phyloP scores from a whole-genome alignment of 805 yeast genomes.

The Priceomyces carsonii region DNA sequence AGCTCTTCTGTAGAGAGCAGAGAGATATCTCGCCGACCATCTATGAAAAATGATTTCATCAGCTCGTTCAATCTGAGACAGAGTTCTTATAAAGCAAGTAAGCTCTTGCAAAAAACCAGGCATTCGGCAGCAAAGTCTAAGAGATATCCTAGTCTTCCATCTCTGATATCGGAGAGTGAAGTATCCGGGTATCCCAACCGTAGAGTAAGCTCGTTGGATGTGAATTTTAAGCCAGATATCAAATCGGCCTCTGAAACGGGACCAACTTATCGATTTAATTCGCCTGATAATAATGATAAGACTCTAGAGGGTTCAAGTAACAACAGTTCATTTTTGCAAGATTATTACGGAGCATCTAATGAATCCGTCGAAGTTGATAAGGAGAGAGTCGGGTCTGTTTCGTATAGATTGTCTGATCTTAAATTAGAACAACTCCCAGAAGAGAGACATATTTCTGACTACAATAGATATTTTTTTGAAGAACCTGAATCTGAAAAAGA shows the following conservation, averaged over 20 bases:
- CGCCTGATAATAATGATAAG: no score
- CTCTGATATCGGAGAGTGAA: conserved; percentile 10
- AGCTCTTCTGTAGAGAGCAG: no score
- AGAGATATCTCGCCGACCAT: no score
- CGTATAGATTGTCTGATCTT: conserved; percentile 15
- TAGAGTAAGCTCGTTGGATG: conserved; percentile 21
- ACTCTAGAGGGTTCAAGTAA: no score
- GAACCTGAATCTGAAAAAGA: conserved; percentile 10
- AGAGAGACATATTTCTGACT: conserved; percentile 28
- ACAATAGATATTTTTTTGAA: conserved; percentile 23
- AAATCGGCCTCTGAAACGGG: no score
- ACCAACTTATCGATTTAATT: no score
- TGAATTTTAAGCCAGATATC: conserved; percentile 20
- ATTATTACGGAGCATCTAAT: no score
- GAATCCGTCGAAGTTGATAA: no score
- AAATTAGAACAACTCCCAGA: conserved; percentile 11
- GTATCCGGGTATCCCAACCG: not conserved
- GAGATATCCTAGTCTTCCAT: conserved; percentile 39
- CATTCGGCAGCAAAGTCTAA: conserved; percentile 32
- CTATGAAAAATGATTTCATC: conserved; percentile 5
- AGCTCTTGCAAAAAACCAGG: conserved; percentile 25
- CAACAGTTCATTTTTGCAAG: no score
- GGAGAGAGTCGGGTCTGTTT: conserved; percentile 12
- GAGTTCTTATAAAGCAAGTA: conserved; percentile 5
- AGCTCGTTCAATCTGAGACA: not conserved